Evolutionary conservation across 768 basidiomycete genomes (phyloP), one percentile per base, ranked within the genome.

Genomic region (Tylopilus felleus): DNA sequence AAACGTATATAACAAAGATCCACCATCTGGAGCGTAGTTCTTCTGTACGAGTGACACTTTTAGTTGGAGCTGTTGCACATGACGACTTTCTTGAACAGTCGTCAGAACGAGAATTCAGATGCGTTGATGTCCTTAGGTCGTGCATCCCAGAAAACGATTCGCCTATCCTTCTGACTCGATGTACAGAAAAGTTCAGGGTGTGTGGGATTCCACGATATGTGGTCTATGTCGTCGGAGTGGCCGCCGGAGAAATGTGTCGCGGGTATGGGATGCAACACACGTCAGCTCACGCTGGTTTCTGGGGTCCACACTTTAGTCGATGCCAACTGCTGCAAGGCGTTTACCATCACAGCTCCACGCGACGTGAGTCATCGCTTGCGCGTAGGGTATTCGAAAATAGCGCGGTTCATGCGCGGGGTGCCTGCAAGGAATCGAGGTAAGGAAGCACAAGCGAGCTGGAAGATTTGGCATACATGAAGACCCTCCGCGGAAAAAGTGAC

Each of bases 301-400:
- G 89, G 88, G 47, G 74, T 71, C 86, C 88, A 92, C n/a, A 92
- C 69, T 59, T 90, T 33, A 12, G 73, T 93, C 90, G 41, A 90
- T 83, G 4, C 90, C 90, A 8, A 88, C 88, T n/a, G 83, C 87
- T 1, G 86, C 87, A 13, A 93, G 74, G 52, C 86, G 86, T 73
- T 84, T 85, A 17, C 90, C 90, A 63, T 92, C 90, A 62, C 88
- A 90, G 60, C 77, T 91, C 89, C 89, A 93, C 0, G 88, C 86
- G 49, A 91, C 82, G 64, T 89, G 87, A 41, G 77, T 87, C 31
- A 33, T 90, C 86, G 65, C 88, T 33, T 33, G 31, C 13, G 31
- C 31, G 9, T 7, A 33, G 8, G 31, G 31, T 33, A 33, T 33
- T 13, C 31, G 31, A 33, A 33, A 12, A 12, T 33, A 7, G 31